Percentiles rank a stretch among this genome's conserved stretches.
Conservation (phyloP, 257 asterid genomes). For the Penstemon eatonii region DNA sequence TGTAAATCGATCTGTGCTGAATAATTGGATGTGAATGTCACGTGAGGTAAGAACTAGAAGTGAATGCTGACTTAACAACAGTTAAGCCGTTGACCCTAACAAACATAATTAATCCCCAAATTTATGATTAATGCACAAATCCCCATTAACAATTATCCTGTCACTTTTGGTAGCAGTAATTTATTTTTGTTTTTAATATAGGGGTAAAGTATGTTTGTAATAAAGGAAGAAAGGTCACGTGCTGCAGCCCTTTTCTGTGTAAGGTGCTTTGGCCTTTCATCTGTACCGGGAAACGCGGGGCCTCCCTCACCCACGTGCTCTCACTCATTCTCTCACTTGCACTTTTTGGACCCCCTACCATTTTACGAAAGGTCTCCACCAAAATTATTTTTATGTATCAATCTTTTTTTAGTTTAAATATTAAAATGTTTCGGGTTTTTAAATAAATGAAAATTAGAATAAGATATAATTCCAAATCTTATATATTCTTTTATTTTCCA, state of each 20-base stretch:
- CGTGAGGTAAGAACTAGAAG: conserved; percentile 32
- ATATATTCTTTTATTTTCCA: too few species aligned
- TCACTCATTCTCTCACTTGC: conserved; percentile 16
- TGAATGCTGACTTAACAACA: conserved; percentile 16
- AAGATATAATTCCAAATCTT: too few species aligned
- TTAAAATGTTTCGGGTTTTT: too few species aligned
- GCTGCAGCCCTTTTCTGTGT: conserved; percentile 37
- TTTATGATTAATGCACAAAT: conserved; percentile 55
- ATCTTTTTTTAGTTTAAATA: too few species aligned
- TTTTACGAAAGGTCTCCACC: too few species aligned
- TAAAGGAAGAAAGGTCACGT: conserved; percentile 59
- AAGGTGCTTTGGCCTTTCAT: conserved; percentile 28
- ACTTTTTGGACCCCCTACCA: too few species aligned
- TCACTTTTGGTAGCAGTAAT: background rate
- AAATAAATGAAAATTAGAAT: too few species aligned
- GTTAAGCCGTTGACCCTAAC: conserved; percentile 35
- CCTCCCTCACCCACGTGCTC: conserved; percentile 46
- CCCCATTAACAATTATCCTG: conserved; percentile 35
- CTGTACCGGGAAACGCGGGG: conserved; percentile 75
- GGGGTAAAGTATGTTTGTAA: conserved; percentile 32
- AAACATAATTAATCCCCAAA: conserved; percentile 19
- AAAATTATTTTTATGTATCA: too few species aligned
- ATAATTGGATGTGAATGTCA: conserved; percentile 31
- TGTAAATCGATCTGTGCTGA: conserved; percentile 13
- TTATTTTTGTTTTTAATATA: too few species aligned